Evolutionary conservation across 768 basidiomycete species (phyloP).

Genomic region (Psilocybe subaeruginosa): DNA sequence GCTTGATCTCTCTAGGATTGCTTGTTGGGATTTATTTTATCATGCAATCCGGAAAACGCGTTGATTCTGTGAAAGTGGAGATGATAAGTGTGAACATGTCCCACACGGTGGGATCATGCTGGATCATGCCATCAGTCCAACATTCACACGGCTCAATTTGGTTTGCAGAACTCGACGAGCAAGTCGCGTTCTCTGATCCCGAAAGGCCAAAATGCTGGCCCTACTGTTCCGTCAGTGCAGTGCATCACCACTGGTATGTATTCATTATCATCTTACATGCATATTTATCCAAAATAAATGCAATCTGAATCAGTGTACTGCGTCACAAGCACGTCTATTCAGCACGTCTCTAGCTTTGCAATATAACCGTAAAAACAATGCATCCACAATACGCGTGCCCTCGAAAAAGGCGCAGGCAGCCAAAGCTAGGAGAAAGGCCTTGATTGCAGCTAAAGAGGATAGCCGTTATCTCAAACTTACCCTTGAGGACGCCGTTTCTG

Average conservation of each 20-base stretch:
- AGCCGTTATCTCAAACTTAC: conserved; percentile 70
- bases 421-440: conserved; percentile 61
- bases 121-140: not conserved
- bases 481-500: conserved; percentile 65
- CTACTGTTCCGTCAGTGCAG: conserved; percentile 30
- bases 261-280: not conserved
- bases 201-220: conserved; percentile 20
- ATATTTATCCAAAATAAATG: not conserved
- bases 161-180: conserved; percentile 5
- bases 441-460: conserved; percentile 53
- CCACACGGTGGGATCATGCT: no score
- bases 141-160: conserved; percentile 19
- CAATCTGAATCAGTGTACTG: conserved; percentile 2
- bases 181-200: conserved; percentile 9
- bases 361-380: conserved; percentile 48
- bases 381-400: conserved; percentile 53
- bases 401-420: conserved; percentile 75
- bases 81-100: not conserved
- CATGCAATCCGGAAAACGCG: not conserved
- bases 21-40: not conserved
- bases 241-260: conserved; percentile 25
- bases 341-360: conserved; percentile 47
- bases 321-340: conserved; percentile 44
- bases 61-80: not conserved
- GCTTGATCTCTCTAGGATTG: not conserved